Conservation (phyloP, 768 basidiomycete species). For the Hysterangium stoloniferum region DNA sequence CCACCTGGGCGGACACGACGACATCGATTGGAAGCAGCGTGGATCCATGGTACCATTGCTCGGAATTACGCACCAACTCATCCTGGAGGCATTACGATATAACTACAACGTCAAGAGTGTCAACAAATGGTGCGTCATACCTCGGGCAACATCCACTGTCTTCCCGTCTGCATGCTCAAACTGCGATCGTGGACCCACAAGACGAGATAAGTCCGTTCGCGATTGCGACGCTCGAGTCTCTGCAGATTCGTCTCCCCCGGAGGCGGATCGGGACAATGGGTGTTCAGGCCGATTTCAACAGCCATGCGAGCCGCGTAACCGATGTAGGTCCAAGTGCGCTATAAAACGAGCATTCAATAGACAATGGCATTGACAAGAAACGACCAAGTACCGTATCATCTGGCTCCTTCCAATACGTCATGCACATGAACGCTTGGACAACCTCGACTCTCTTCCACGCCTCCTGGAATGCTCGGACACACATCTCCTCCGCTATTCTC, state of each 20-base stretch:
- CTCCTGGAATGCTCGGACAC: conserved; percentile 70
- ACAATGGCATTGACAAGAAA: conserved; percentile 14
- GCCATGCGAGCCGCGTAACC: conserved; percentile 85
- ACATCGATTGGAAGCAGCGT: conserved; percentile 70
- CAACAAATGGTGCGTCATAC: conserved; percentile 21
- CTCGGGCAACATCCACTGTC: conserved; percentile 85
- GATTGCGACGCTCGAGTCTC: conserved; percentile 67
- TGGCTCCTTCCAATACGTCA: conserved; percentile 87
- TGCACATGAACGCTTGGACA: conserved; percentile 81
- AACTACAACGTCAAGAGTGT: neutral
- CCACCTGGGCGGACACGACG: conserved; percentile 67
- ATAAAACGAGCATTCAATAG: conserved; percentile 9
- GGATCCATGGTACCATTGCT: conserved; percentile 59
- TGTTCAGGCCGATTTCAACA: conserved; percentile 74
- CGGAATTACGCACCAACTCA: conserved; percentile 63
- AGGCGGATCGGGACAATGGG: conserved; percentile 49
- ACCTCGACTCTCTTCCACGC: conserved; percentile 80
- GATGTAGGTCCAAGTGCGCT: conserved; percentile 85
- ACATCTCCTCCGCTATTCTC: conserved; percentile 64
- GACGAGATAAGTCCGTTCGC: conserved; percentile 81
- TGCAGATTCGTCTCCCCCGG: conserved; percentile 57
- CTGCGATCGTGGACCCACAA: conserved; percentile 83
- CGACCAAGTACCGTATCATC: conserved; percentile 58
- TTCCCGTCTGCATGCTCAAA: conserved; percentile 78
- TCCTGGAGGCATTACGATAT: conserved; percentile 32